Base-by-base conservation (phyloP, 23 red algal species). In the Gracilaria gracilis region DNA sequence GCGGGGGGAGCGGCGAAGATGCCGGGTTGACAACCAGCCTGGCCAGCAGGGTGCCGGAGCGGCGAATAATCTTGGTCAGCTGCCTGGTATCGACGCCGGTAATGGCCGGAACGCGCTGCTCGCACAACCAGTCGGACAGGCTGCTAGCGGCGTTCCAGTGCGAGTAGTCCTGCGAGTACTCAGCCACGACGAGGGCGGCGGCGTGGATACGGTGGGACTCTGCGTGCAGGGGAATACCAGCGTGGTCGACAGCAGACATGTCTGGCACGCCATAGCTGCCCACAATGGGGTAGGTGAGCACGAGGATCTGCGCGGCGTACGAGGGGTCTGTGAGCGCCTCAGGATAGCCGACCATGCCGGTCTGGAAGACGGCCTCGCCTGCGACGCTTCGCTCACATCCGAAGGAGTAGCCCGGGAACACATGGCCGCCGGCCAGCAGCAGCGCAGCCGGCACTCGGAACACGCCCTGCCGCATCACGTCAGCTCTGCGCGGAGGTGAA, bases 321-420 rank as follows among this genome's bases (percentile, higher is more conserved):
- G 91, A 96, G 9, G 97, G 97, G 92, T 99, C 97, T 19, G 93
- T 99, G 32, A 99, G 91, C 4, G 97, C 85, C 85, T 96, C 93
- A 20, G 94, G 81, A 59, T 99, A 99, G 82, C 97, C 97, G 15
- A 99, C 97, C 97, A 99, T 99, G 36, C 97, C 97, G 15, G 97
- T 99, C 82, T 99, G 94, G 77, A 99, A 99, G 53, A 99, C 94
- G n/a, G 94, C 97, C 61, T 99, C 94, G 47, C 97, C 97, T 17
- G 94, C 79, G 29, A 83, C 40, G 50, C 81, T 86, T 28, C 21
- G 48, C 12, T 58, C 53, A 20, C 82, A 90, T 20, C 97, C 97
- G 76, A 99, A 95, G 37, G 82, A 90, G 62, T 76, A 92, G 35
- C 97, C 97, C 53, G 71, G 87, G 54, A 95, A 83, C 16, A 74